Evolutionary conservation across 306 rosid species (phyloP).

Genomic region (Sechiopsis laciniata): DNA sequence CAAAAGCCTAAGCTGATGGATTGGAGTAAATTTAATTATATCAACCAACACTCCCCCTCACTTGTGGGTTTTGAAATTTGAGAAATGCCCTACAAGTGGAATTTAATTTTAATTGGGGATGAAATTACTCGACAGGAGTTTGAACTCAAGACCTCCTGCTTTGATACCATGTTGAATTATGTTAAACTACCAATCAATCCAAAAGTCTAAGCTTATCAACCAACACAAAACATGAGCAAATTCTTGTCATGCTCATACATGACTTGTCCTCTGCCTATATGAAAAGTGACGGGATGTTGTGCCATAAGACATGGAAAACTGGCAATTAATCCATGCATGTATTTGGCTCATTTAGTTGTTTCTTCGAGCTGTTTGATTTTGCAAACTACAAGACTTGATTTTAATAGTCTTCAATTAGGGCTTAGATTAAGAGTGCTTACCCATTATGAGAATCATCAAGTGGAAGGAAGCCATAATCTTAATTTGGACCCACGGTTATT

Average conservation of each 20-base stretch:
- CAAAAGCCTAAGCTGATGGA: no score
- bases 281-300: not conserved
- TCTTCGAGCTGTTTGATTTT: constrained; percentile 15
- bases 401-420: constrained; percentile 9
- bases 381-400: not conserved
- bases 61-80: no score
- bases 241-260: constrained; percentile 12
- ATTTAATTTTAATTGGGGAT: no score
- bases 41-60: no score
- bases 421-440: not conserved
- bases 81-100: no score
- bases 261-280: constrained; percentile 6
- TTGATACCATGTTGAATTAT: no score
- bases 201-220: no score
- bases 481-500: not conserved
- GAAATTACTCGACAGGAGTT: no score
- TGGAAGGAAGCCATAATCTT: constrained; percentile 9
- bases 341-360: constrained; percentile 1
- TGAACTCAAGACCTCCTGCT: no score
- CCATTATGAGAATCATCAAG: constrained; percentile 4
- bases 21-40: no score
- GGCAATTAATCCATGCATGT: not conserved
- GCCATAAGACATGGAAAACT: not conserved
- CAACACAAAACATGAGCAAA: not conserved
- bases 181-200: no score